phyloP scores from a whole-genome alignment of 805 yeast species.

The Barnettozyma californica region DNA sequence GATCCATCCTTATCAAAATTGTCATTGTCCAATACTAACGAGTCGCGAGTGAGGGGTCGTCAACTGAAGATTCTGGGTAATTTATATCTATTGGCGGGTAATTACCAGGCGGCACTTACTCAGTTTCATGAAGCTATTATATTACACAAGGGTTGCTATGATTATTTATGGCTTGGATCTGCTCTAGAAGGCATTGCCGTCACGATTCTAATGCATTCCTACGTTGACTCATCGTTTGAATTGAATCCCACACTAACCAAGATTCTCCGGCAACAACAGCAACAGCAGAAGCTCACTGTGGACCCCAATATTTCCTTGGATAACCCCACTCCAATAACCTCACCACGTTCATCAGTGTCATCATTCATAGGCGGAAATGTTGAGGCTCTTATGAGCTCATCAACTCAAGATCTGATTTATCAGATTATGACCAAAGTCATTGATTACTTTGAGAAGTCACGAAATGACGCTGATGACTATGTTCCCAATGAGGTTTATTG shows the following conservation, averaged over 20 bases:
- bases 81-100: conserved; percentile 76
- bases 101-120: conserved; percentile 61
- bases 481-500: conserved; percentile 79
- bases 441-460: conserved; percentile 45
- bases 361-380: background rate
- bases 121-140: conserved; percentile 71
- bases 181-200: conserved; percentile 80
- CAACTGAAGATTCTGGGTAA: conserved; percentile 72
- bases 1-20: conserved; percentile 32
- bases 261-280: conserved; percentile 20
- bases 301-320: conserved; percentile 8
- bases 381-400: conserved; percentile 3
- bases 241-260: conserved; percentile 28
- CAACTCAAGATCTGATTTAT: conserved; percentile 31
- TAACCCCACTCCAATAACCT: conserved; percentile 30
- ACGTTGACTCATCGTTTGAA: conserved; percentile 47
- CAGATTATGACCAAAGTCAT: conserved; percentile 35
- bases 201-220: conserved; percentile 54
- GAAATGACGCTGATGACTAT: conserved; percentile 58
- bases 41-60: conserved; percentile 59
- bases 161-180: conserved; percentile 83
- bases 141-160: conserved; percentile 56
- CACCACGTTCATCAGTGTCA: conserved; percentile 45
- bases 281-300: conserved; percentile 19
- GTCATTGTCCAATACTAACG: conserved; percentile 29